These are phyloP conservation scores for Diplodia seriata DNA, from an alignment of 2,329 filamentous ascomycete genomes.

Conservation along the genomic window DNA sequence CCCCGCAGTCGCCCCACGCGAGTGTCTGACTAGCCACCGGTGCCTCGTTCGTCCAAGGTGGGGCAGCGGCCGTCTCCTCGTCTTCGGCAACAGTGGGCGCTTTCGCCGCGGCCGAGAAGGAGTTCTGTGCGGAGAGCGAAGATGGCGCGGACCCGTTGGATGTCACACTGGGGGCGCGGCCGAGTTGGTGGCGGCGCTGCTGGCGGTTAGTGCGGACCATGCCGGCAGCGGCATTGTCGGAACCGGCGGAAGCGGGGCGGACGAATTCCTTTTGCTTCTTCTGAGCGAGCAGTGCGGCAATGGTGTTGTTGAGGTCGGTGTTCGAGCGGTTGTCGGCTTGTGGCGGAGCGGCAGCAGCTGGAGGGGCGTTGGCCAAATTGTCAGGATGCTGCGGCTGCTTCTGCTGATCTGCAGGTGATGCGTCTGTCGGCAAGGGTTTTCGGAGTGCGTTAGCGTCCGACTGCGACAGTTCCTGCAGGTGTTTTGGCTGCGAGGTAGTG, in stretches of 20 bases:
- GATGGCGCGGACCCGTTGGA: conserved; percentile 19
- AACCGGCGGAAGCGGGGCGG: conserved; percentile 20
- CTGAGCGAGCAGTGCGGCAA: conserved; percentile 35
- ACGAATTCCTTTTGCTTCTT: conserved; percentile 32
- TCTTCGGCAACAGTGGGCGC: not conserved
- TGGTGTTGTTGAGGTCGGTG: conserved; percentile 33
- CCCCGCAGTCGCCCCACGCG: conserved; percentile 47
- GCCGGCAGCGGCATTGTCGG: conserved; percentile 8
- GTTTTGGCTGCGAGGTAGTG: not conserved
- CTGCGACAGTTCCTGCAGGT: conserved; percentile 26
- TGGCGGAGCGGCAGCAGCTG: conserved; percentile 7
- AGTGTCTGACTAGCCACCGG: conserved; percentile 45
- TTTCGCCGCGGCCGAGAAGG: not conserved
- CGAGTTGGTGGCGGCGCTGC: conserved; percentile 22
- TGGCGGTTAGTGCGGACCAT: conserved; percentile 17
- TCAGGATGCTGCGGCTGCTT: conserved; percentile 4
- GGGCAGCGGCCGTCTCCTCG: not conserved
- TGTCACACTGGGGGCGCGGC: conserved; percentile 23
- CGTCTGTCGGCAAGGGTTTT: conserved; percentile 1
- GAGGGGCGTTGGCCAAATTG: not conserved
- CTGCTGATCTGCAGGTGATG: conserved; percentile 17
- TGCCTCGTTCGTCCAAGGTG: conserved; percentile 8
- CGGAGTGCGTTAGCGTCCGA: conserved; percentile 21
- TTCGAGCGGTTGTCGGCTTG: not conserved
- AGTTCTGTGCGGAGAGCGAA: not conserved